Percentiles rank a stretch among this genome's conserved stretches.
phyloP scores from a whole-genome alignment of 2,329 filamentous ascomycete genomes.

The Arthroderma uncinatum region DNA sequence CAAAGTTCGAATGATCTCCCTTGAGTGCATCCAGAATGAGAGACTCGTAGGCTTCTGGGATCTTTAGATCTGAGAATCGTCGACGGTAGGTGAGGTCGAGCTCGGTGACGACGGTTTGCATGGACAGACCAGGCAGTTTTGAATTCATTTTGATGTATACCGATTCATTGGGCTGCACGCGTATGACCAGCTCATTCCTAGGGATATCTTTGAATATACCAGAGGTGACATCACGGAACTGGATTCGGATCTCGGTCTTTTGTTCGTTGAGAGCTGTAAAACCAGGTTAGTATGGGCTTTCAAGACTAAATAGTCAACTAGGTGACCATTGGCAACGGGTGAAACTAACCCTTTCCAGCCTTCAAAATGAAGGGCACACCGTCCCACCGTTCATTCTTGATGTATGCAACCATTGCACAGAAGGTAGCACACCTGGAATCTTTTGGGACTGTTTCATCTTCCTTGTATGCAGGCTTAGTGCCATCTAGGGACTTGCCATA shows the following conservation, averaged over 20 bases:
- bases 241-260: slow-evolving; percentile 97
- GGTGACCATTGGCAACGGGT: neutral
- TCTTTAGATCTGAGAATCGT: slow-evolving; percentile 98
- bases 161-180: slow-evolving; percentile 97
- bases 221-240: slow-evolving; percentile 98
- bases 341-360: slow-evolving; percentile 65
- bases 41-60: slow-evolving; percentile 97
- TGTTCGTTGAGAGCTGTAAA: slow-evolving; percentile 82
- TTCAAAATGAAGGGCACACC: slow-evolving; percentile 99
- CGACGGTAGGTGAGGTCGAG: slow-evolving; percentile 95
- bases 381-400: slow-evolving; percentile 99
- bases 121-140: slow-evolving; percentile 93
- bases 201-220: slow-evolving; percentile 99
- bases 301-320: too few relatives aligned
- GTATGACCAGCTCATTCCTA: slow-evolving; percentile 96
- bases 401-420: slow-evolving; percentile 92
- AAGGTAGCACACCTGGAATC: slow-evolving; percentile 97
- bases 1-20: slow-evolving; percentile 99
- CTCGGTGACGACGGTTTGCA: slow-evolving; percentile 98
- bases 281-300: neutral
- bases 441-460: slow-evolving; percentile 95
- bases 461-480: slow-evolving; percentile 94
- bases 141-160: slow-evolving; percentile 99
- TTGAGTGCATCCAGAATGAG: slow-evolving; percentile 95
- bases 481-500: slow-evolving; percentile 95